Evolutionary conservation across 2,329 filamentous ascomycete genomes (phyloP).

Genomic region (Ophiocordyceps camponoti-leonardi): DNA sequence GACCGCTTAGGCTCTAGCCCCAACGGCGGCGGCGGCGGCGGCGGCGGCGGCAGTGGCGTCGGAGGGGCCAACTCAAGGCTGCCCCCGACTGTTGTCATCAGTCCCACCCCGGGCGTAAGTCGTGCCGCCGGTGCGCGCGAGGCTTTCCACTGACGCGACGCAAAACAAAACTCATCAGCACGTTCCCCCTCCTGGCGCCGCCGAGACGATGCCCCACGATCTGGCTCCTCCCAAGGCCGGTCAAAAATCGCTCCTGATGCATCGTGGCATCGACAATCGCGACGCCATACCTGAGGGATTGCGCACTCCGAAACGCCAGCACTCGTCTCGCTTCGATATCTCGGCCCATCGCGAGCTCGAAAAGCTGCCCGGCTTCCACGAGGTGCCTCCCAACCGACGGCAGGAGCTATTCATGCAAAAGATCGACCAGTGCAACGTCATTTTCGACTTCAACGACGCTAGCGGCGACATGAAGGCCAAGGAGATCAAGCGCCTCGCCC

Average conservation of each 20-base stretch:
- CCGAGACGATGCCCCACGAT: constrained; percentile 96
- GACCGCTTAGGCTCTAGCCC: constrained; percentile 26
- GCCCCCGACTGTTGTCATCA: constrained; percentile 83
- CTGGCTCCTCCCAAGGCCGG: constrained; percentile 85
- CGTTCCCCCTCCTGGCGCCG: constrained; percentile 76
- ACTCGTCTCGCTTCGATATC: constrained; percentile 95
- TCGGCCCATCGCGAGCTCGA: constrained; percentile 93
- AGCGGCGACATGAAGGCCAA: constrained; percentile 99
- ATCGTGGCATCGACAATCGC: constrained; percentile 76
- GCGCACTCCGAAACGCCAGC: constrained; percentile 86
- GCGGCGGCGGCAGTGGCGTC: too few relatives aligned
- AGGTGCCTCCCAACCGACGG: constrained; percentile 83
- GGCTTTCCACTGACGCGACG: neutral
- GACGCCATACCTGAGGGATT: constrained; percentile 84
- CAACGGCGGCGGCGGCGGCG: constrained; percentile 18
- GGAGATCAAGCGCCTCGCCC: constrained; percentile 91
- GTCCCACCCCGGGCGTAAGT: constrained; percentile 78
- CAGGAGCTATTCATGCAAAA: constrained; percentile 99
- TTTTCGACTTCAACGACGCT: constrained; percentile 98
- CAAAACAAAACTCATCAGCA: constrained; percentile 31
- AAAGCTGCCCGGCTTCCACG: constrained; percentile 93
- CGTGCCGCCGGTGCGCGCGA: neutral
- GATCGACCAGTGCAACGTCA: constrained; percentile 99
- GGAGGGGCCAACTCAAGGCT: constrained; percentile 23
- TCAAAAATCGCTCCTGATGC: constrained; percentile 73